Percentiles rank a stretch among this genome's conserved stretches.
Conservation (phyloP, 1,284 basidiomycete species). For the Trichosporon inkin region DNA sequence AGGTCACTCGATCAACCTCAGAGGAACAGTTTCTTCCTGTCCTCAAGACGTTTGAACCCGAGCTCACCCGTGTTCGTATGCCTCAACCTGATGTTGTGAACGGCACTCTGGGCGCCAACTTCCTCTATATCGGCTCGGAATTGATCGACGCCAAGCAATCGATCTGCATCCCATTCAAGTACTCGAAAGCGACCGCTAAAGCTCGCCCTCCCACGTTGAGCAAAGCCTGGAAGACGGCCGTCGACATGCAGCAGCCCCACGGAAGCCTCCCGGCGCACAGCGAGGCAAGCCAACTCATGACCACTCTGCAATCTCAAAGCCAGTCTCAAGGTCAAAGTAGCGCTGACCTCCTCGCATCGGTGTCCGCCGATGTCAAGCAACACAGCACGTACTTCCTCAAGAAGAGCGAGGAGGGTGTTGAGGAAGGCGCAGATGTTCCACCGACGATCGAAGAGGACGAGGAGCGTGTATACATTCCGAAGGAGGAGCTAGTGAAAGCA, state of each 20-base stretch:
- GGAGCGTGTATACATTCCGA: slow-evolving; percentile 39
- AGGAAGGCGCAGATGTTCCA: slow-evolving; percentile 13
- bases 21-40: slow-evolving; percentile 53
- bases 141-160: slow-evolving; percentile 63
- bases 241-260: slow-evolving; percentile 35
- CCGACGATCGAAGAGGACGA: slow-evolving; percentile 26
- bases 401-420: background rate
- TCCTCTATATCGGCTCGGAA: slow-evolving; percentile 70
- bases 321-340: background rate
- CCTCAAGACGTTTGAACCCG: slow-evolving; percentile 67
- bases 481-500: slow-evolving; percentile 57
- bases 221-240: slow-evolving; percentile 60
- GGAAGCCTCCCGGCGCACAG: background rate
- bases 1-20: slow-evolving; percentile 44
- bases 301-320: slow-evolving; percentile 22
- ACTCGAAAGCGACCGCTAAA: slow-evolving; percentile 76
- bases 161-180: slow-evolving; percentile 68
- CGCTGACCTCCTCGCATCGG: slow-evolving; percentile 37
- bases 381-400: slow-evolving; percentile 44
- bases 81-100: slow-evolving; percentile 68
- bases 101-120: slow-evolving; percentile 61
- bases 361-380: slow-evolving; percentile 46
- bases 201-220: slow-evolving; percentile 73
- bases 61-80: slow-evolving; percentile 62
- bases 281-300: slow-evolving; percentile 13